phyloP scores from a whole-genome alignment of 306 rosid genomes.

The Nissolia schottii region DNA sequence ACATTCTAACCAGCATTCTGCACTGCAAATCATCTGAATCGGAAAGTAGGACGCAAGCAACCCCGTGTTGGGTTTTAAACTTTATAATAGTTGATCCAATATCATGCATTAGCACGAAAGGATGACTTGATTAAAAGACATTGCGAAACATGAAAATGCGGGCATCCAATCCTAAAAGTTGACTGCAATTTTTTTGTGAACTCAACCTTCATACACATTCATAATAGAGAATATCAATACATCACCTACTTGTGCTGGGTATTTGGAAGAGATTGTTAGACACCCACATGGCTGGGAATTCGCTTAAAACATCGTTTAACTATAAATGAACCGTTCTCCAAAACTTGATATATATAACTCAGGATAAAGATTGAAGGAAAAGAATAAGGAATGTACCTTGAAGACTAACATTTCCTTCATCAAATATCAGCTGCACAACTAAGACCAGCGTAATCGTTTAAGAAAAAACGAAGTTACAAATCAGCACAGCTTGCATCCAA shows the following conservation, averaged over 20 bases:
- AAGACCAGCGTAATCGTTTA: background rate
- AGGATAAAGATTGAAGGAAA: conserved; percentile 5
- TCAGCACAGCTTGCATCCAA: conserved; percentile 22
- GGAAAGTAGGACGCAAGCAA: background rate
- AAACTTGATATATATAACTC: conserved; percentile 9
- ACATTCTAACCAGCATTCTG: background rate
- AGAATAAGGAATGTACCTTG: conserved; percentile 19
- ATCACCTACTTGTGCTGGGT: background rate
- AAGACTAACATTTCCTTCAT: conserved; percentile 31
- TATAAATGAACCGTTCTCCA: conserved; percentile 8
- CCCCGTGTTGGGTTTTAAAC: background rate
- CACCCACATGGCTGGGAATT: background rate
- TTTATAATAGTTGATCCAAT: background rate
- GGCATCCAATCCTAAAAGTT: background rate
- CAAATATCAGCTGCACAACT: conserved; percentile 30
- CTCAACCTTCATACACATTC: background rate
- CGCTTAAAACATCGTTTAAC: conserved; percentile 6
- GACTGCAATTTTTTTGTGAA: background rate
- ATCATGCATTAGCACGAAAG: background rate
- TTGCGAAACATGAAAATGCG: background rate
- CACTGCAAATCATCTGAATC: background rate
- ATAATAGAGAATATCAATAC: background rate
- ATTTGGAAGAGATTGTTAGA: background rate
- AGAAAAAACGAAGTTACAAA: conserved; percentile 11
- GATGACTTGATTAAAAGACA: background rate